A percentile compares a stretch with the other conserved stretches of the same genome.
Evolutionary conservation across 441 rosid genomes (phyloP).

Genomic region (Gossypium laxum): DNA sequence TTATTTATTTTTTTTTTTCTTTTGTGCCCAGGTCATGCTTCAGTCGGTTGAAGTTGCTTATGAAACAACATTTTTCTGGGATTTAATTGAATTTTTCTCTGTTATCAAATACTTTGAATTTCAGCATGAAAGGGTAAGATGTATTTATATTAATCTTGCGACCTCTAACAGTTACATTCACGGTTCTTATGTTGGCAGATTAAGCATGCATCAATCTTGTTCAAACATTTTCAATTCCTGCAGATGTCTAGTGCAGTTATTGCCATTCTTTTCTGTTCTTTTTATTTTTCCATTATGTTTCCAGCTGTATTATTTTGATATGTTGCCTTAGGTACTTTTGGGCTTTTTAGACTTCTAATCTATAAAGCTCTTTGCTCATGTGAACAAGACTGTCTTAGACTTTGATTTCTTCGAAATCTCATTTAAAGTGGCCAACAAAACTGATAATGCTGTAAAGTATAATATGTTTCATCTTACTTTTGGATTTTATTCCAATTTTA

Average conservation of each 20-base stretch:
- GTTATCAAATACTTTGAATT: slow-evolving; percentile 45
- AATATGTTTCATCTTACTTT: not conserved
- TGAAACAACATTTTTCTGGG: slow-evolving; percentile 39
- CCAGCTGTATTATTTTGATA: not conserved
- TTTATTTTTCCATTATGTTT: not conserved
- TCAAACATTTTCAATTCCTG: slow-evolving; percentile 1
- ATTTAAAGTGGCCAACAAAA: not conserved
- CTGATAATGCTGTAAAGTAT: not conserved
- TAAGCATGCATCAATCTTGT: not conserved
- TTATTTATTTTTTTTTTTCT: not conserved
- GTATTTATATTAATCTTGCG: not conserved
- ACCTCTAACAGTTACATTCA: not conserved
- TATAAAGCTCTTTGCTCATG: not conserved
- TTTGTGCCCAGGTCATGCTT: slow-evolving; percentile 45
- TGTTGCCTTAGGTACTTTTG: not conserved
- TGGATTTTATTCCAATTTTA: not conserved
- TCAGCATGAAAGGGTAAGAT: slow-evolving; percentile 69
- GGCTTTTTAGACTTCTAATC: not conserved
- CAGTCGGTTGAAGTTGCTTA: slow-evolving; percentile 52
- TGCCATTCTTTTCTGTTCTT: not conserved
- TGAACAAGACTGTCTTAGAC: not conserved
- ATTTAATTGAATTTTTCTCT: slow-evolving; percentile 38
- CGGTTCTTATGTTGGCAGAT: not conserved
- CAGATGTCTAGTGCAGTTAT: not conserved
- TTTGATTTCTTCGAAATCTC: not conserved